phyloP scores from a whole-genome alignment of 2,329 filamentous ascomycete species.

The Hymenoscyphus occultus region DNA sequence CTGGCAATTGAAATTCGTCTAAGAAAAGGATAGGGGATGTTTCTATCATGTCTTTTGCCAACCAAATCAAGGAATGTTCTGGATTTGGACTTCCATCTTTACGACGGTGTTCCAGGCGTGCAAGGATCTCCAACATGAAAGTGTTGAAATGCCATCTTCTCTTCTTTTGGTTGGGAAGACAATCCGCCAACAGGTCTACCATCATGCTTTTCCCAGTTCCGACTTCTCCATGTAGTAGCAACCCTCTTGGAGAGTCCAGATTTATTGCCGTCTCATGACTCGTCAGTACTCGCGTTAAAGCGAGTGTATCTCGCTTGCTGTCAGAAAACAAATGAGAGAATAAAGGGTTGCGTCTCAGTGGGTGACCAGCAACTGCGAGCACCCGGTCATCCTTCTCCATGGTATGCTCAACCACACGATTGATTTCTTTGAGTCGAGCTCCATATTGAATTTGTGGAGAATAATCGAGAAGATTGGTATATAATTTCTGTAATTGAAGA shows the following conservation, averaged over 20 bases:
- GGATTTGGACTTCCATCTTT: constrained; percentile 19
- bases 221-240: constrained; percentile 78
- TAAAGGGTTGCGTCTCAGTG: constrained; percentile 56
- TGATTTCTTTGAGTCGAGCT: constrained; percentile 60
- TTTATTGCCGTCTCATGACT: constrained; percentile 68
- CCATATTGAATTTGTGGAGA: constrained; percentile 68
- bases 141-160: constrained; percentile 80
- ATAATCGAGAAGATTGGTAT: constrained; percentile 74
- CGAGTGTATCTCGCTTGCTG: constrained; percentile 54
- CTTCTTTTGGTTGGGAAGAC: constrained; percentile 70
- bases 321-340: constrained; percentile 59
- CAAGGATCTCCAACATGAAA: constrained; percentile 77
- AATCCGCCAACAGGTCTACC: constrained; percentile 77
- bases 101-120: constrained; percentile 59
- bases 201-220: constrained; percentile 84
- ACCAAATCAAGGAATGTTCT: constrained; percentile 68
- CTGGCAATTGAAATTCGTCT: constrained; percentile 81
- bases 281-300: constrained; percentile 66
- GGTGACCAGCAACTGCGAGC: constrained; percentile 51
- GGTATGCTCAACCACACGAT: constrained; percentile 39
- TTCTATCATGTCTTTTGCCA: constrained; percentile 73
- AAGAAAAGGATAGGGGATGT: constrained; percentile 74
- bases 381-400: constrained; percentile 33
- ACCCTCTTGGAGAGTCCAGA: constrained; percentile 68
- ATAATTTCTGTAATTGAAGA: constrained; percentile 73